These are phyloP conservation scores for Termitomyces sp. DNA, from an alignment of 768 basidiomycete species.

Conservation along the genomic window DNA sequence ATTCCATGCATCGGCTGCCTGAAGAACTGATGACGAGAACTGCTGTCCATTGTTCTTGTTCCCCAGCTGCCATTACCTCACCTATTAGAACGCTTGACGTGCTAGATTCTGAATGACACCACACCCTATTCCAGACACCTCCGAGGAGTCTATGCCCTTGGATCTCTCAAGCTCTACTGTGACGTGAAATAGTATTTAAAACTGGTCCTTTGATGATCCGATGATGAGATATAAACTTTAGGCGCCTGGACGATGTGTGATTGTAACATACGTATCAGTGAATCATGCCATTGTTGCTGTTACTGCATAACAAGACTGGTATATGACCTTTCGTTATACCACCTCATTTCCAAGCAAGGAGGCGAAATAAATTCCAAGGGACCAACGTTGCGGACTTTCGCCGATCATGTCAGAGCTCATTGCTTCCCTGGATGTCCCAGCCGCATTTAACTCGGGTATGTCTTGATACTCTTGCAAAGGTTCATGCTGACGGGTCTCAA, in stretches of 20 bases:
- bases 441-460: background rate
- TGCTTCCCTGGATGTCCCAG: background rate
- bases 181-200: background rate
- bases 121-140: background rate
- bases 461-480: background rate
- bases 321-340: background rate
- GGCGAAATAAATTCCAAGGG: background rate
- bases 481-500: background rate
- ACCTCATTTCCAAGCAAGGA: background rate
- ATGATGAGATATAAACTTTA: background rate
- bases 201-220: background rate
- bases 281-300: too few relatives aligned
- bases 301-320: background rate
- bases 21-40: background rate
- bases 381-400: background rate
- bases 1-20: background rate
- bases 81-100: background rate
- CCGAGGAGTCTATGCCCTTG: background rate
- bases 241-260: background rate
- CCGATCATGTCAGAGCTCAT: background rate
- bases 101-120: background rate
- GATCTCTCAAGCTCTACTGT: background rate
- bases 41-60: background rate
- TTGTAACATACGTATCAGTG: background rate
- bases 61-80: too few relatives aligned